phyloP scores from a whole-genome alignment of 2,329 filamentous ascomycete genomes.

The Cercospora nicotianae region DNA sequence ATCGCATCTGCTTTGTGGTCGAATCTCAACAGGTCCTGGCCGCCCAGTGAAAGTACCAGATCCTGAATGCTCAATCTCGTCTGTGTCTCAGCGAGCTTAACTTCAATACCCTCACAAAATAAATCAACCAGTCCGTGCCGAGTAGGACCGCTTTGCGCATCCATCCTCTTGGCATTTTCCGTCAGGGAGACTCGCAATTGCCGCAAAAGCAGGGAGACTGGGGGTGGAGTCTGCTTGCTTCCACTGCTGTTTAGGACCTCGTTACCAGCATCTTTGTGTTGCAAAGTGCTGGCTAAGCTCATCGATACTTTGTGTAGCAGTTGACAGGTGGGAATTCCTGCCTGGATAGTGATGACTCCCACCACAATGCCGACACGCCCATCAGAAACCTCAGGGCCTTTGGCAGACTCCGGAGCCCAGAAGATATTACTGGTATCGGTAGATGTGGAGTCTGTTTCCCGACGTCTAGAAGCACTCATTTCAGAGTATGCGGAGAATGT shows the following conservation, averaged over 20 bases:
- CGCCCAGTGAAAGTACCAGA: slow-evolving; percentile 28
- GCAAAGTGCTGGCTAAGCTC: neutral
- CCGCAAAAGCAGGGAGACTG: slow-evolving; percentile 11
- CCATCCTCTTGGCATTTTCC: slow-evolving; percentile 1
- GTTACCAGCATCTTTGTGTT: neutral
- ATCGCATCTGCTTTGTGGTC: slow-evolving; percentile 19
- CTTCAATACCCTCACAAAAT: slow-evolving; percentile 3
- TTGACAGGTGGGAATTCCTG: neutral
- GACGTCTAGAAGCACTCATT: slow-evolving; percentile 33
- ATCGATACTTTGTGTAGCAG: neutral
- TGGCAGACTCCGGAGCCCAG: slow-evolving; percentile 2
- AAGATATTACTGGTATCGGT: slow-evolving; percentile 13
- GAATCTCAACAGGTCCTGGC: slow-evolving; percentile 30
- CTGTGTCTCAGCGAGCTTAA: neutral
- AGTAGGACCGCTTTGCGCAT: neutral
- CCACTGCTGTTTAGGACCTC: neutral
- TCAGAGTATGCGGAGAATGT: slow-evolving; percentile 52
- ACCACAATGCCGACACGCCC: slow-evolving; percentile 16
- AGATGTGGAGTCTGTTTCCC: slow-evolving; percentile 11
- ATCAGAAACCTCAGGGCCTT: neutral
- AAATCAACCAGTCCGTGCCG: slow-evolving; percentile 14
- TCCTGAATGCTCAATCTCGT: slow-evolving; percentile 10
- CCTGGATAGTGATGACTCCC: slow-evolving; percentile 22
- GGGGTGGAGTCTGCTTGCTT: neutral
- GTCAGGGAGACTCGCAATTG: slow-evolving; percentile 5